Conservation (phyloP, 164 flowering plant genomes). For the Vitis vinifera region ASM3070453v1 NC_081811.1:25383001-25383500, state of each 20-base stretch:
- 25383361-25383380: constrained; percentile 6
- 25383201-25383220: background rate
- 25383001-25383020: background rate
- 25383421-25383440: constrained; percentile 55
- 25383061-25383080: too few relatives aligned
- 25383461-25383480: constrained; percentile 54
- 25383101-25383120: constrained; percentile 15
- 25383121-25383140: background rate
- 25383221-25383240: background rate
- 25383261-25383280: background rate
- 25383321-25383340: background rate
- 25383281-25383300: background rate
- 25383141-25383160: constrained; percentile 11
- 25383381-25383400: constrained; percentile 44
- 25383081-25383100: constrained; percentile 15
- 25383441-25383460: constrained; percentile 53
- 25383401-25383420: constrained; percentile 56
- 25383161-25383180: constrained; percentile 18
- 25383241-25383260: constrained; percentile 6
- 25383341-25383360: constrained; percentile 1
- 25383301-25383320: background rate
- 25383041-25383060: too few relatives aligned
- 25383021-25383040: background rate
- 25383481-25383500: constrained; percentile 23
- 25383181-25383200: constrained; percentile 3